phyloP scores from a whole-genome alignment of 2,329 filamentous ascomycete species.

The Hypoxylon sp. region DNA sequence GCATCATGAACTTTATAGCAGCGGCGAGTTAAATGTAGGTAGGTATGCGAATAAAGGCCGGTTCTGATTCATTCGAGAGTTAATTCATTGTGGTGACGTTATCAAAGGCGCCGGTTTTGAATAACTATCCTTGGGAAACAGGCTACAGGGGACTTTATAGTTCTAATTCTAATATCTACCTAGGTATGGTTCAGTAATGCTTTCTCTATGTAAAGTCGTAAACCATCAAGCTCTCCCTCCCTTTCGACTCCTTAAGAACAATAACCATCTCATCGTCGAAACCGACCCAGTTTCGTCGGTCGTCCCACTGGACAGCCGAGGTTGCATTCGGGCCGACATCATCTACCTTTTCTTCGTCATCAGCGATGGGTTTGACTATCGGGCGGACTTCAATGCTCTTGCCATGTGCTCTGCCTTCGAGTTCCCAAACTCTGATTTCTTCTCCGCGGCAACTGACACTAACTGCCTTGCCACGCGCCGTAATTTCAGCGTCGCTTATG shows the following conservation, averaged over 20 bases:
- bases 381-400: constrained; percentile 67
- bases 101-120: not conserved
- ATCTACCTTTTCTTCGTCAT: constrained; percentile 37
- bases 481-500: constrained; percentile 88
- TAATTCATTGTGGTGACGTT: not conserved
- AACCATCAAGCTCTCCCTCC: constrained; percentile 81
- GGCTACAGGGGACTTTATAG: not conserved
- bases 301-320: constrained; percentile 57
- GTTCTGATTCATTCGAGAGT: not conserved
- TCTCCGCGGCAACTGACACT: constrained; percentile 87
- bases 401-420: constrained; percentile 77
- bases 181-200: not conserved
- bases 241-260: constrained; percentile 80
- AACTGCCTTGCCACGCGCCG: constrained; percentile 86
- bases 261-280: constrained; percentile 96
- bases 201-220: constrained; percentile 81
- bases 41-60: no score
- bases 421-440: constrained; percentile 88
- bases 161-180: not conserved
- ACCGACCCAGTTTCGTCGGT: constrained; percentile 77
- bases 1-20: no score
- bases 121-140: not conserved
- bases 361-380: constrained; percentile 50
- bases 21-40: no score
- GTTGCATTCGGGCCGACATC: not conserved